A percentile compares a stretch with the other conserved stretches of the same genome.
These are phyloP conservation scores for Penicillium fimorum DNA, from an alignment of 495 filamentous ascomycete genomes.

Conservation along the genomic window DNA sequence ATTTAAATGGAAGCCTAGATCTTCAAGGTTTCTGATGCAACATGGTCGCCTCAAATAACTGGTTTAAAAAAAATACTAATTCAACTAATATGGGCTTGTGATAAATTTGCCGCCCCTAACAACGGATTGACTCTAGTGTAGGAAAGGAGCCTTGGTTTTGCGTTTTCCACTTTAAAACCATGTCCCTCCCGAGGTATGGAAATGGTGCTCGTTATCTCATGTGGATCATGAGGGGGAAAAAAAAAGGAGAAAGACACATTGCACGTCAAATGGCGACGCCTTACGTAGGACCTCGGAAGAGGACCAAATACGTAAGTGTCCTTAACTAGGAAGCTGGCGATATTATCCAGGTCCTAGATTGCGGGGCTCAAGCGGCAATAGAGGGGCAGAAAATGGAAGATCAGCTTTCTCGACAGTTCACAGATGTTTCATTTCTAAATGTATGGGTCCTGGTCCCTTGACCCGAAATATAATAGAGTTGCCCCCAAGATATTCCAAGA, in stretches of 20 bases:
- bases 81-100: neutral
- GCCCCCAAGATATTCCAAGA: neutral
- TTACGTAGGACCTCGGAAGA: neutral
- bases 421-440: neutral
- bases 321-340: neutral
- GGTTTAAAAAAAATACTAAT: neutral
- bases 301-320: slow-evolving; percentile 6
- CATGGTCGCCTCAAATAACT: neutral
- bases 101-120: slow-evolving; percentile 2
- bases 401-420: neutral
- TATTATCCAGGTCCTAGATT: slow-evolving; percentile 1
- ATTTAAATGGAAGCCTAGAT: slow-evolving; percentile 1
- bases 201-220: neutral
- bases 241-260: neutral
- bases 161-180: neutral
- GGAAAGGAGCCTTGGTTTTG: neutral
- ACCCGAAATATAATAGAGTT: slow-evolving; percentile 4
- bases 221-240: neutral
- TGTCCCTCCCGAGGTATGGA: neutral
- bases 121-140: slow-evolving; percentile 4
- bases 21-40: neutral
- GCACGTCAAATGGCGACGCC: slow-evolving; percentile 1
- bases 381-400: neutral
- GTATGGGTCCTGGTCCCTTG: slow-evolving; percentile 1
- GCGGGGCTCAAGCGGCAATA: slow-evolving; percentile 8